A percentile compares a stretch with the other conserved stretches of the same genome.
These are phyloP conservation scores for Malbranchea cinnamomea DNA, from an alignment of 2,329 filamentous ascomycete species.

Conservation along the genomic window DNA sequence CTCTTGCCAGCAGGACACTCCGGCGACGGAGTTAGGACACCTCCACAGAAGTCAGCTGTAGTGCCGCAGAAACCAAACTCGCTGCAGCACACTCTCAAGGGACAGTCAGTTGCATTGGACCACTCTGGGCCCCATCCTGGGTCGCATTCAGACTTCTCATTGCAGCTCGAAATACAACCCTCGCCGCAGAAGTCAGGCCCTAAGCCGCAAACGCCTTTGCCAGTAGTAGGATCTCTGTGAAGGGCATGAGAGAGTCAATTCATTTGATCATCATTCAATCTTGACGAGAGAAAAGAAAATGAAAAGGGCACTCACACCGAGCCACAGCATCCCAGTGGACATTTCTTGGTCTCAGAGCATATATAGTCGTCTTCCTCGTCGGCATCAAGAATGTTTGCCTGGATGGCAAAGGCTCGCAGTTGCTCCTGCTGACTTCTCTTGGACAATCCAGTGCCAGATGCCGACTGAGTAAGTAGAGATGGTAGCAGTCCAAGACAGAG, in stretches of 20 bases:
- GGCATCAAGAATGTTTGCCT: no score
- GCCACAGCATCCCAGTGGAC: conserved; percentile 7
- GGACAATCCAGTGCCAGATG: neutral
- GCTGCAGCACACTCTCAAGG: conserved; percentile 24
- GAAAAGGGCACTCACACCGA: conserved; percentile 2
- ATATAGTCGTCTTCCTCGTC: conserved; percentile 3
- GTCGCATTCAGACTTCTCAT: conserved; percentile 16
- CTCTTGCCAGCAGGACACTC: conserved; percentile 5
- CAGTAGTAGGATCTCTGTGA: conserved; percentile 1
- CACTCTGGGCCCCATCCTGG: conserved; percentile 17
- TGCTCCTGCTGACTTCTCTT: neutral
- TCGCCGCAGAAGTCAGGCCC: conserved; percentile 14
- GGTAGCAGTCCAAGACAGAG: neutral
- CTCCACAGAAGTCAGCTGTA: conserved; percentile 16
- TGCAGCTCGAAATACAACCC: conserved; percentile 15
- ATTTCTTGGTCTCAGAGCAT: conserved; percentile 4
- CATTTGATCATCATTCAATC: neutral
- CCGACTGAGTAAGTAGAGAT: neutral
- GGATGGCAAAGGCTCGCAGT: neutral
- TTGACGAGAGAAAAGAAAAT: neutral
- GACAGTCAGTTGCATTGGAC: conserved; percentile 14
- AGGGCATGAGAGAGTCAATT: neutral
- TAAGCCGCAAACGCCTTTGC: conserved; percentile 10
- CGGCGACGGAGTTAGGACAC: no score
- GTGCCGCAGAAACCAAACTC: conserved; percentile 20